phyloP scores from a whole-genome alignment of 2,329 filamentous ascomycete genomes.

The Spiromastix sp. region DNA sequence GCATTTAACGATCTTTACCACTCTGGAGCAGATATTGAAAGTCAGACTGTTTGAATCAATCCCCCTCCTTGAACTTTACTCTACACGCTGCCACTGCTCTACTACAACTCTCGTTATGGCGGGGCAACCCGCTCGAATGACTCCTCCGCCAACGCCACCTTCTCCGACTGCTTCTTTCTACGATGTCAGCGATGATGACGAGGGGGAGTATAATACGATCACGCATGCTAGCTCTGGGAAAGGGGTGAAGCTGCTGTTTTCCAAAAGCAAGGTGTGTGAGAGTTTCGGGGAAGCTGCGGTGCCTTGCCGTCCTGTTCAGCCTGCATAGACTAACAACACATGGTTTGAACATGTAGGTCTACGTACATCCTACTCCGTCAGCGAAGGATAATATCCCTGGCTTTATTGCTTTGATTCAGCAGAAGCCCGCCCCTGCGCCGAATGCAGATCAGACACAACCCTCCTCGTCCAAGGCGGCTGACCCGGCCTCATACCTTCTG shows the following conservation, averaged over 20 bases:
- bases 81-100: background rate
- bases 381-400: slow-evolving; percentile 93
- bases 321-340: background rate
- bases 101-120: slow-evolving; percentile 18
- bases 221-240: slow-evolving; percentile 64
- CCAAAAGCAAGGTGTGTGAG: slow-evolving; percentile 77
- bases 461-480: slow-evolving; percentile 32
- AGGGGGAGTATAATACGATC: slow-evolving; percentile 90
- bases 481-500: slow-evolving; percentile 65
- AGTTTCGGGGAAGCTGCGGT: slow-evolving; percentile 7
- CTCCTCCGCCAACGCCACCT: slow-evolving; percentile 35
- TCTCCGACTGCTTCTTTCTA: slow-evolving; percentile 87
- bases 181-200: slow-evolving; percentile 91
- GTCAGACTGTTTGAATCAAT: too few species aligned
- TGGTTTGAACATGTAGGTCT: slow-evolving; percentile 53
- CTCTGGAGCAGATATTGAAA: too few species aligned
- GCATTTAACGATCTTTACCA: too few species aligned
- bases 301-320: too few species aligned
- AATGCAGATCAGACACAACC: slow-evolving; percentile 26
- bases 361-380: slow-evolving; percentile 86
- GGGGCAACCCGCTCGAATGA: slow-evolving; percentile 22
- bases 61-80: too few species aligned
- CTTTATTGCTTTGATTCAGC: slow-evolving; percentile 85
- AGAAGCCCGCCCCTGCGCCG: slow-evolving; percentile 48
- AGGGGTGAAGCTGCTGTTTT: slow-evolving; percentile 82